phyloP scores from a whole-genome alignment of 768 basidiomycete genomes.

The Lactifluus hygrophoroides region DNA sequence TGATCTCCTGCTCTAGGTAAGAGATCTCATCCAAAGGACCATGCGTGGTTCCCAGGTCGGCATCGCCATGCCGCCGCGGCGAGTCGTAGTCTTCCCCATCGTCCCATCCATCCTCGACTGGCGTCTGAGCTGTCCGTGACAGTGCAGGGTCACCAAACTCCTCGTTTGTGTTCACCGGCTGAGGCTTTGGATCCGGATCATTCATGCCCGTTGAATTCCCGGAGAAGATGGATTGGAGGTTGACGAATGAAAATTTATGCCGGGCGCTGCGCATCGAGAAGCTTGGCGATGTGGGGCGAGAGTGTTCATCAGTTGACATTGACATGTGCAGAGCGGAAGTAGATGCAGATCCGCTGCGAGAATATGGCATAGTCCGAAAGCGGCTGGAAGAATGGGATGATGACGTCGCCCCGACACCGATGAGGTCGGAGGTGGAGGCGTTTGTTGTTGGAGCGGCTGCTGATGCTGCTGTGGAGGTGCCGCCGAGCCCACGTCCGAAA shows the following conservation, averaged over 20 bases:
- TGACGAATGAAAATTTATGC: slow-evolving; percentile 28
- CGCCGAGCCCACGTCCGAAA: slow-evolving; percentile 21
- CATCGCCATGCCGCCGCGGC: slow-evolving; percentile 7
- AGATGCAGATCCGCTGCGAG: slow-evolving; percentile 3
- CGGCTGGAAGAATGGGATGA: slow-evolving; percentile 1
- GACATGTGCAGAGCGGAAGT: slow-evolving; percentile 12
- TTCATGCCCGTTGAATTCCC: neutral
- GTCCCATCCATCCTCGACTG: slow-evolving; percentile 14
- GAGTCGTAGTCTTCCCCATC: slow-evolving; percentile 14
- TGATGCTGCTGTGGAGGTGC: too few relatives aligned
- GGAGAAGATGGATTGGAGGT: slow-evolving; percentile 29
- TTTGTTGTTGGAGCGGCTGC: neutral
- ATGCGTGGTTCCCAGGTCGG: neutral
- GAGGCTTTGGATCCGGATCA: slow-evolving; percentile 12
- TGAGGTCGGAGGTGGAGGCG: neutral
- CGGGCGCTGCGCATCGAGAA: slow-evolving; percentile 26
- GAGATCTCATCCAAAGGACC: neutral
- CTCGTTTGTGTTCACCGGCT: neutral
- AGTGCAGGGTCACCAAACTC: neutral
- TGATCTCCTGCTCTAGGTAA: slow-evolving; percentile 29
- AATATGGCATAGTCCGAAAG: slow-evolving; percentile 10
- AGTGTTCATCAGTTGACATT: neutral
- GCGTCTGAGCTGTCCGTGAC: neutral
- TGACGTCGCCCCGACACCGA: neutral
- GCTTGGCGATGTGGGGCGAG: slow-evolving; percentile 18